Evolutionary conservation across 768 basidiomycete species (phyloP).

Genomic region (Amanita subjunquillea): DNA sequence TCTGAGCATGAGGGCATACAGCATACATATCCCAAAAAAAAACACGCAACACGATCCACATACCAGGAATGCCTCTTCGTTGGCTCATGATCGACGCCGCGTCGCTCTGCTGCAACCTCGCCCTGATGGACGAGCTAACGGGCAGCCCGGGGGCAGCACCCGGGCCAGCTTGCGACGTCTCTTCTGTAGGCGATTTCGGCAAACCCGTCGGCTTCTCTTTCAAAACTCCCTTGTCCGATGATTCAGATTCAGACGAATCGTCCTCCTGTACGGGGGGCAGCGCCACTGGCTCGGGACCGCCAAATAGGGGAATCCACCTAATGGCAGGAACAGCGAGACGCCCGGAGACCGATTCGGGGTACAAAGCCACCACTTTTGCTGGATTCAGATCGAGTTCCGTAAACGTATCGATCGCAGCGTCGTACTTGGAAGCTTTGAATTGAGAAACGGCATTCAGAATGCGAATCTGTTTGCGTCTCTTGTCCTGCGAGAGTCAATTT

Average conservation of each 20-base stretch:
- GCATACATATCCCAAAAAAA: too few relatives aligned
- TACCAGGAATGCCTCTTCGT: constrained; percentile 25
- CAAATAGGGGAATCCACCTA: constrained; percentile 75
- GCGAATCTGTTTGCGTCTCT: constrained; percentile 48
- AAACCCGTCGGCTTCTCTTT: constrained; percentile 5
- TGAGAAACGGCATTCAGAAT: constrained; percentile 72
- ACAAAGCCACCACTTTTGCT: constrained; percentile 86
- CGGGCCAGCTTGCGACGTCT: background rate
- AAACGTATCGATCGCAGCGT: constrained; percentile 78
- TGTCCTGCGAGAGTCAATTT: constrained; percentile 26
- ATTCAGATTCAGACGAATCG: constrained; percentile 3
- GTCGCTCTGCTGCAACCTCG: constrained; percentile 29
- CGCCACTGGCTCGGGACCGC: constrained; percentile 42
- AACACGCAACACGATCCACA: constrained; percentile 1
- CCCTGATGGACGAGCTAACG: background rate
- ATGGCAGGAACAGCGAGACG: constrained; percentile 59
- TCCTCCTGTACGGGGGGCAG: constrained; percentile 10
- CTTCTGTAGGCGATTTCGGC: background rate
- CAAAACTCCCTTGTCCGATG: constrained; percentile 5
- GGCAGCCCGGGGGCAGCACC: background rate
- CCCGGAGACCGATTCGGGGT: constrained; percentile 74
- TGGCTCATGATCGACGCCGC: constrained; percentile 35
- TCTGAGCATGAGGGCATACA: constrained; percentile 23
- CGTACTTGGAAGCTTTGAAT: constrained; percentile 60
- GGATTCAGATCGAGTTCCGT: constrained; percentile 86